Evolutionary conservation across 345 rosid genomes (phyloP).

Genomic region (Aquilaria malaccensis): DNA sequence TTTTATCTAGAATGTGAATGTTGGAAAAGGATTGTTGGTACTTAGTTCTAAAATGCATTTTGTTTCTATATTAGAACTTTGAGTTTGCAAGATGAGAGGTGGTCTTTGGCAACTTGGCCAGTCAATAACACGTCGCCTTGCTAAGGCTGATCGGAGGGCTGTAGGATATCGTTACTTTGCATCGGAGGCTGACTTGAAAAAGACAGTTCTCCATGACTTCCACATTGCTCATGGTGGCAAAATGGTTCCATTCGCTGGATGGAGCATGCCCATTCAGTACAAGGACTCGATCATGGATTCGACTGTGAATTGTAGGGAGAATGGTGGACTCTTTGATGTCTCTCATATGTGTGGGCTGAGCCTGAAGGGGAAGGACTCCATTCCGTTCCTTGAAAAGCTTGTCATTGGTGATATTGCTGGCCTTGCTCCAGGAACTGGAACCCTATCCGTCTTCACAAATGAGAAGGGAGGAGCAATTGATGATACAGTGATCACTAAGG

Average conservation of each 20-base stretch:
- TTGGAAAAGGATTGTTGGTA: neutral
- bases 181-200: constrained; percentile 76
- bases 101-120: constrained; percentile 98
- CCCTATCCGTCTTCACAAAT: constrained; percentile 85
- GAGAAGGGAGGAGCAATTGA: constrained; percentile 96
- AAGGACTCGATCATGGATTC: constrained; percentile 98
- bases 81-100: constrained; percentile 69
- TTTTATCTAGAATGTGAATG: neutral
- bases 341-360: constrained; percentile 97
- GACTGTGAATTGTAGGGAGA: constrained; percentile 80
- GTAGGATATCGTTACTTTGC: constrained; percentile 60
- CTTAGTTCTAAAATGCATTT: neutral
- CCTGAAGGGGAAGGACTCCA: constrained; percentile 88
- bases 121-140: constrained; percentile 72
- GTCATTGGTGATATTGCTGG: constrained; percentile 96
- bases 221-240: constrained; percentile 79
- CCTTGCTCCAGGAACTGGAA: constrained; percentile 77
- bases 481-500: constrained; percentile 93
- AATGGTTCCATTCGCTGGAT: constrained; percentile 99
- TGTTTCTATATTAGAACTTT: constrained; percentile 24
- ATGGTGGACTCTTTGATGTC: constrained; percentile 90
- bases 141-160: constrained; percentile 65
- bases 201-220: constrained; percentile 85
- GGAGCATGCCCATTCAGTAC: constrained; percentile 99
- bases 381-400: constrained; percentile 86